Evolutionary conservation across 768 basidiomycete genomes (phyloP), one percentile per base, ranked within the genome.

Genomic region (Mycena pura): DNA sequence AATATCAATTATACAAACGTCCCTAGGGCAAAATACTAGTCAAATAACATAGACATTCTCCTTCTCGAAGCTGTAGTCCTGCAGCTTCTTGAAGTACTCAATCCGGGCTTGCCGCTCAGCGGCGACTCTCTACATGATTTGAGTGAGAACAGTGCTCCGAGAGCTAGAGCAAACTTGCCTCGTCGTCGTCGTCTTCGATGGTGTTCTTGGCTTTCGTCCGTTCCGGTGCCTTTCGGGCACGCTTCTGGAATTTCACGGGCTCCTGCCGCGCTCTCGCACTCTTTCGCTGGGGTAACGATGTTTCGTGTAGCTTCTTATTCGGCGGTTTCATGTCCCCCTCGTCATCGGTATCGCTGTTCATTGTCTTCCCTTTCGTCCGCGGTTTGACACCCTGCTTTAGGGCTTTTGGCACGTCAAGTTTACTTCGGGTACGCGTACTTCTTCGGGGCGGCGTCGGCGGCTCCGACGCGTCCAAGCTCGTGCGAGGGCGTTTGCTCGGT

Each of bases 1-100:
- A n/a, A n/a, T n/a, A n/a, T 28, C 29, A 15, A 22, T 52, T 57
- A 5, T 41, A 19, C 43, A 46, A 25, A 17, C 8, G 3, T 8
- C 13, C n/a, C n/a, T n/a, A n/a, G n/a, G n/a, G n/a, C n/a, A n/a
- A n/a, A 17, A 24, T 15, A 15, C 4, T 22, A 17, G 19, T 84
- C 76, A 86, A 55, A 87, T 76, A 47, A 87, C 75, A 70, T 84
- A 86, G 36, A 86, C 84, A 50, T 85, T 82, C 68, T 87, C 86
- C 55, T 82, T 84, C 63, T 80, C 80, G 34, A 87, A 75, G 63
- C 82, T 76, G 61, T 85, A 86, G 7, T 76, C 77, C 19, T 85
- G 80, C 27, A 87, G 63, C 39, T 78, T 77, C 58, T 78, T 78
- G 71, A 86, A 86, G 65, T 85, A 87, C 39, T 83, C 82, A 38